These are phyloP conservation scores for Nothophytophthora sp. DNA, from an alignment of 352 stramenopile species.

Conservation along the genomic window DNA sequence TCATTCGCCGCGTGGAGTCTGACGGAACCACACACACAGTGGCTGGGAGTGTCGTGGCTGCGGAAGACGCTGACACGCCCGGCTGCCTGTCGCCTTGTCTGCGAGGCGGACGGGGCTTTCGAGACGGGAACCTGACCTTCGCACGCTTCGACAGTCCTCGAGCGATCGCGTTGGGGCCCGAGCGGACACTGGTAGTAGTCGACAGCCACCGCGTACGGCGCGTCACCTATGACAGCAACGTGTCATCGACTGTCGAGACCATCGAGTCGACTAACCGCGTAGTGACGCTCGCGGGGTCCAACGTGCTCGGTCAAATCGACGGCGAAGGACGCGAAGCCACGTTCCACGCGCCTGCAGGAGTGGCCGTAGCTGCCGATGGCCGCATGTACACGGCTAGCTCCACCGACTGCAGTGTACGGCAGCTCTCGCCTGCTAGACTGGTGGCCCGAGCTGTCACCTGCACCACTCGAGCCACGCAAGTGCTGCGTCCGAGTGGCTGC, in stretches of 20 bases:
- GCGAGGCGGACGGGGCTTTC: slow-evolving; percentile 83
- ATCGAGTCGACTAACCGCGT: slow-evolving; percentile 77
- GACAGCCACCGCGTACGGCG: slow-evolving; percentile 90
- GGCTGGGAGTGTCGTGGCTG: slow-evolving; percentile 57
- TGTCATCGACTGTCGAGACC: slow-evolving; percentile 60
- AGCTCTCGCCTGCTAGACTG: slow-evolving; percentile 69
- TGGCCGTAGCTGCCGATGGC: slow-evolving; percentile 88
- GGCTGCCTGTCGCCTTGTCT: slow-evolving; percentile 92
- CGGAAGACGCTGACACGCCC: slow-evolving; percentile 63
- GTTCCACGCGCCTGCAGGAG: slow-evolving; percentile 87
- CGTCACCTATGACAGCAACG: slow-evolving; percentile 70
- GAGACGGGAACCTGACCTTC: slow-evolving; percentile 86
- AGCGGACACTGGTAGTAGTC: slow-evolving; percentile 87
- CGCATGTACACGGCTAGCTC: slow-evolving; percentile 92
- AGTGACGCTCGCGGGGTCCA: slow-evolving; percentile 90
- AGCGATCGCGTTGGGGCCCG: slow-evolving; percentile 84
- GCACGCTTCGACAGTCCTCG: slow-evolving; percentile 93
- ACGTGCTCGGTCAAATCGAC: slow-evolving; percentile 70
- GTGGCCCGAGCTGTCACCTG: slow-evolving; percentile 79
- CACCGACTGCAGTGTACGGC: slow-evolving; percentile 87
- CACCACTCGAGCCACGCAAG: slow-evolving; percentile 72
- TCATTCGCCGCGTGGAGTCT: slow-evolving; percentile 86
- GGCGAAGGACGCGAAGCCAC: slow-evolving; percentile 86
- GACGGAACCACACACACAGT: slow-evolving; percentile 67
- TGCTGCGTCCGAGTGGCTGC: slow-evolving; percentile 93